Evolutionary conservation across 192 early-diverging fungal genomes (phyloP).

Genomic region (Podila clonocystis): DNA sequence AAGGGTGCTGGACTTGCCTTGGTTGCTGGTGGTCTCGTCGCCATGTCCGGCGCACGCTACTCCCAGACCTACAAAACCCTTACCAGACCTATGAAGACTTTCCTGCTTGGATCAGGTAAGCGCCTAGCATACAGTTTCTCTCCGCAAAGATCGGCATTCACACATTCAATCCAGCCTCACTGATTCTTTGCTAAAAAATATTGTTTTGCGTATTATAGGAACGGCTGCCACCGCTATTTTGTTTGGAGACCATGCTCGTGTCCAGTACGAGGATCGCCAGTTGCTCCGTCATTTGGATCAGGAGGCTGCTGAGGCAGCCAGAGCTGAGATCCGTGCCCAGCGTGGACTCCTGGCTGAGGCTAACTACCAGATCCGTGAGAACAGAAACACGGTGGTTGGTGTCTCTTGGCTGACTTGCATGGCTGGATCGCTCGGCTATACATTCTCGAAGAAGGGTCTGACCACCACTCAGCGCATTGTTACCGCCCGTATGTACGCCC

Average conservation of each 20-base stretch:
- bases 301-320: slow-evolving; percentile 32
- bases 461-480: slow-evolving; percentile 51
- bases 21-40: slow-evolving; percentile 34
- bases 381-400: slow-evolving; percentile 40
- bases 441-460: slow-evolving; percentile 41
- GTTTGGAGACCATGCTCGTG: slow-evolving; percentile 44
- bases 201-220: slow-evolving; percentile 7
- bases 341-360: slow-evolving; percentile 35
- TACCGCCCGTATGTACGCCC: slow-evolving; percentile 50
- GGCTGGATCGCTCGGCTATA: slow-evolving; percentile 42
- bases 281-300: slow-evolving; percentile 46
- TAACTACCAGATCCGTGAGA: slow-evolving; percentile 45
- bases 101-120: slow-evolving; percentile 45
- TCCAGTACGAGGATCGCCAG: slow-evolving; percentile 42
- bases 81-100: slow-evolving; percentile 36
- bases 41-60: slow-evolving; percentile 35
- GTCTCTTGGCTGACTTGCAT: slow-evolving; percentile 48
- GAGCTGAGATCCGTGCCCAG: slow-evolving; percentile 40
- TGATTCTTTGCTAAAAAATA: not conserved
- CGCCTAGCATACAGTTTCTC: not conserved
- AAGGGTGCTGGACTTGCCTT: slow-evolving; percentile 49
- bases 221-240: slow-evolving; percentile 30
- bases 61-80: slow-evolving; percentile 36
- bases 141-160: not conserved
- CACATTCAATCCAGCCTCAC: not conserved